Base-by-base conservation (phyloP, 1,284 basidiomycete species). In the Flammula alnicola region DNA sequence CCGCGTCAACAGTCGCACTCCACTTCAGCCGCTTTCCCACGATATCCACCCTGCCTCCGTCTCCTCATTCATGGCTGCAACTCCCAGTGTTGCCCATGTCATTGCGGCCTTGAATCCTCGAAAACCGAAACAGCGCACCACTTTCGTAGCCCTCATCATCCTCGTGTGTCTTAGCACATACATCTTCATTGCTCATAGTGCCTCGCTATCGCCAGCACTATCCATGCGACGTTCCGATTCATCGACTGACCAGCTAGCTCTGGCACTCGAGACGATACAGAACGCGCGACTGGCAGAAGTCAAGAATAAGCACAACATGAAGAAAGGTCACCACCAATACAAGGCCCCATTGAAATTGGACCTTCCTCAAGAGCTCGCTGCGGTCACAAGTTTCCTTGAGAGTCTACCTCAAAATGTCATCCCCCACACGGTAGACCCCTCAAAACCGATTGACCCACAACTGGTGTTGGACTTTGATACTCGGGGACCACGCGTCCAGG, bases 401-500 rank as follows among this genome's bases (percentile, higher is more conserved):
- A 86, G 86, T 31, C 78, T 92, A 14, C 82, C 88, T 0, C 82
- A 90, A 66, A 93, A 93, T 67, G 77, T 86, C 43, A 83, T 95
- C 41, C 91, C 92, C 0, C 60, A 72, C 1, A 71, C 71, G 6
- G 77, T 93, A 41, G 81, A 93, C 64, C 85, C 90, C 0, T 58
- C 74, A 4, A 56, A 63, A 14, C 81, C 89, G 0, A 80, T 94
- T 50, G 88, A 93, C 64, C 89, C 91, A 2, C 78, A 86, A 54
- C 78, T 91, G 45, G 79, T 95, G 9, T 78, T 95, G 46, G 92
- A 91, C 62, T 94, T 94, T 65, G 89, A 94, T 66, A 86, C 87
- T 0, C 76, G 83, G 10, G 72, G 76, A 39, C 67, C 71, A 4
- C 76, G 77, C 10, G 81, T 83, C 1, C 70, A 73, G 7, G 76